Conservation (phyloP, 1,284 basidiomycete genomes). For the Mycena citricolor region DNA sequence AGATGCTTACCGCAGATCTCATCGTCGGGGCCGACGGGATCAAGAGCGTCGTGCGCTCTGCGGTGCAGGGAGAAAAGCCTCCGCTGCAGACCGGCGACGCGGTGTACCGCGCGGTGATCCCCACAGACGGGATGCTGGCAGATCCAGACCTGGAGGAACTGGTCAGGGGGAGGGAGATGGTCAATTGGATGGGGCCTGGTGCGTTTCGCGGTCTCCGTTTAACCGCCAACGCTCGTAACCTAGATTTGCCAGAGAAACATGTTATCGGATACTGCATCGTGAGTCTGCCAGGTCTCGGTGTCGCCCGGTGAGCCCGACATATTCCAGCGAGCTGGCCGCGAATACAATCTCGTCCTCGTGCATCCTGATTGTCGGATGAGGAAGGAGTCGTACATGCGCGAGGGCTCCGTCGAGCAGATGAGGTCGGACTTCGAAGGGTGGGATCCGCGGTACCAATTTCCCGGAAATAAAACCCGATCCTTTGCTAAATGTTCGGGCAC, state of each 20-base stretch:
- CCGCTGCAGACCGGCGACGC: constrained; percentile 55
- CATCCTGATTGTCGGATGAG: constrained; percentile 43
- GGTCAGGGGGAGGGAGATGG: constrained; percentile 38
- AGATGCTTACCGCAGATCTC: constrained; percentile 44
- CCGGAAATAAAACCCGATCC: too few species aligned
- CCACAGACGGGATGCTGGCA: constrained; percentile 41
- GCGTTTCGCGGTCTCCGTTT: not conserved
- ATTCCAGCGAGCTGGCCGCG: constrained; percentile 38
- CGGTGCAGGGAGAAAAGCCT: constrained; percentile 34
- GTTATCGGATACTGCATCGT: constrained; percentile 46
- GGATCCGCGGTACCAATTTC: constrained; percentile 50
- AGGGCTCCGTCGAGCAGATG: constrained; percentile 43
- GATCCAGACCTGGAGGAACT: constrained; percentile 48
- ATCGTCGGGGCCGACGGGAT: constrained; percentile 58
- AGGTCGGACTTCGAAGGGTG: constrained; percentile 44
- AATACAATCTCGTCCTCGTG: constrained; percentile 49
- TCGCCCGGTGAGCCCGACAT: too few species aligned
- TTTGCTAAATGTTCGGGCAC: too few species aligned
- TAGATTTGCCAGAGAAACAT: constrained; percentile 35
- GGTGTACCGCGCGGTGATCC: constrained; percentile 54
- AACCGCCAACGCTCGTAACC: too few species aligned
- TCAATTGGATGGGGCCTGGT: constrained; percentile 46
- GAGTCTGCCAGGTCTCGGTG: too few species aligned
- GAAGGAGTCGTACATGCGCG: constrained; percentile 42
- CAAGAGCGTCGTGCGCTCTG: constrained; percentile 43